Conservation (phyloP, 345 rosid species). For the Eucalyptus paniculata region DNA sequence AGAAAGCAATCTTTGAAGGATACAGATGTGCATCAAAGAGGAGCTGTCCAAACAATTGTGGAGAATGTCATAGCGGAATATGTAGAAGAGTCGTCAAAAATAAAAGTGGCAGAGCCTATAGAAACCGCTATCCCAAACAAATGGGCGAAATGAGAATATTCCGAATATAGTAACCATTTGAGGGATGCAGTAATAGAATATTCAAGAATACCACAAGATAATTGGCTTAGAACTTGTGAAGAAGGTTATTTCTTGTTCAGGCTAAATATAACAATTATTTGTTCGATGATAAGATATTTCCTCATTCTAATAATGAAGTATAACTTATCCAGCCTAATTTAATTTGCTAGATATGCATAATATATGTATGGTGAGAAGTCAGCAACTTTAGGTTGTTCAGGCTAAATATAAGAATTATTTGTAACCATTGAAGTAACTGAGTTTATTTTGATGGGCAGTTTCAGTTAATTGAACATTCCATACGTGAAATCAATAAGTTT, state of each 20-base stretch:
- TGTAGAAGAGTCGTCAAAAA: slow-evolving; percentile 62
- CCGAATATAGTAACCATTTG: not conserved
- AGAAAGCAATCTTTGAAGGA: slow-evolving; percentile 11
- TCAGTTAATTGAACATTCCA: no score
- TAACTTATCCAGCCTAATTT: no score
- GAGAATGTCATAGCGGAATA: slow-evolving; percentile 45
- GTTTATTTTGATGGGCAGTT: no score
- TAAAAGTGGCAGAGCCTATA: slow-evolving; percentile 48
- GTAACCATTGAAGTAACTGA: no score
- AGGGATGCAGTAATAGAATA: not conserved
- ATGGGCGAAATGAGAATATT: slow-evolving; percentile 4
- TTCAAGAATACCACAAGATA: not conserved
- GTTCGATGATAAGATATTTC: no score
- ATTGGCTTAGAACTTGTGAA: not conserved
- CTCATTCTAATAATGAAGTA: no score
- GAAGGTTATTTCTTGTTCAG: slow-evolving; percentile 10
- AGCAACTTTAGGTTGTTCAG: no score
- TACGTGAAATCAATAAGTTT: no score
- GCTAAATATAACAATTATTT: no score
- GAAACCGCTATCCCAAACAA: slow-evolving; percentile 10
- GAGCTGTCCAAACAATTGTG: slow-evolving; percentile 16
- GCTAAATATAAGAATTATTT: no score
- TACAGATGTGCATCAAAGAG: slow-evolving; percentile 6
- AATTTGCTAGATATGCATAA: no score
- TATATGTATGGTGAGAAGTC: no score